A percentile compares a stretch with the other conserved stretches of the same genome.
Evolutionary conservation across 176 grass and related monocot genomes (phyloP).

Genomic region (Paspalum vaginatum): DNA sequence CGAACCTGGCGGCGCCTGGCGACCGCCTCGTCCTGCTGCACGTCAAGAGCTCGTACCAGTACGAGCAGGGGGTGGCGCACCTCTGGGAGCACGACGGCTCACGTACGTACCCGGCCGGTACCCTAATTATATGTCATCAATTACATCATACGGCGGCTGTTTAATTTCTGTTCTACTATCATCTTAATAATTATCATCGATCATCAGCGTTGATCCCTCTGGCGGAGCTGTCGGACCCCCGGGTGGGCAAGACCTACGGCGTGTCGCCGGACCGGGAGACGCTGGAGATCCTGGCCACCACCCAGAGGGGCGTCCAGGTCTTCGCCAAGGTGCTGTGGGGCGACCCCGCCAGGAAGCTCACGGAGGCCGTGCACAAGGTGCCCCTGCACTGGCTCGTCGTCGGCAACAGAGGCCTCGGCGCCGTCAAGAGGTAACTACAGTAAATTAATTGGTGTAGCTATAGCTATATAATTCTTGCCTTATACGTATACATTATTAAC

Average conservation of each 20-base stretch:
- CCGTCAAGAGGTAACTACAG: constrained; percentile 42
- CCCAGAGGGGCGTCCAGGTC: constrained; percentile 43
- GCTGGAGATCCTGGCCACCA: constrained; percentile 48
- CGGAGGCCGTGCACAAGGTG: constrained; percentile 50
- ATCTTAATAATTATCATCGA: background rate
- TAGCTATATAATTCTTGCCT: too few relatives aligned
- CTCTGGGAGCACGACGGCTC: constrained; percentile 65
- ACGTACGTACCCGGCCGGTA: too few relatives aligned
- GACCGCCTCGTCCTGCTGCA: constrained; percentile 59
- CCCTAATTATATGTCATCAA: background rate
- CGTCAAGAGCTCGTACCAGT: constrained; percentile 51
- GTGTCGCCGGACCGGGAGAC: constrained; percentile 54
- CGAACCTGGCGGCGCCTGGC: constrained; percentile 35
- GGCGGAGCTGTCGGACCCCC: constrained; percentile 47
- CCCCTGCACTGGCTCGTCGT: constrained; percentile 59
- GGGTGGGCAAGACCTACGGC: constrained; percentile 53
- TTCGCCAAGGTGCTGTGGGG: constrained; percentile 66
- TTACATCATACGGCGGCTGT: background rate
- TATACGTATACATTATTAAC: too few relatives aligned
- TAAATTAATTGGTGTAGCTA: too few relatives aligned
- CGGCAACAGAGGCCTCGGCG: constrained; percentile 51
- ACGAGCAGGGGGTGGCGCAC: constrained; percentile 50
- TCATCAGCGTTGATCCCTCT: constrained; percentile 59
- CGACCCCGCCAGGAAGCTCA: constrained; percentile 50
- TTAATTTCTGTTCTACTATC: background rate